Base-by-base conservation (phyloP, 2,329 filamentous ascomycete species). In the Dothideomycetes sp. region DNA sequence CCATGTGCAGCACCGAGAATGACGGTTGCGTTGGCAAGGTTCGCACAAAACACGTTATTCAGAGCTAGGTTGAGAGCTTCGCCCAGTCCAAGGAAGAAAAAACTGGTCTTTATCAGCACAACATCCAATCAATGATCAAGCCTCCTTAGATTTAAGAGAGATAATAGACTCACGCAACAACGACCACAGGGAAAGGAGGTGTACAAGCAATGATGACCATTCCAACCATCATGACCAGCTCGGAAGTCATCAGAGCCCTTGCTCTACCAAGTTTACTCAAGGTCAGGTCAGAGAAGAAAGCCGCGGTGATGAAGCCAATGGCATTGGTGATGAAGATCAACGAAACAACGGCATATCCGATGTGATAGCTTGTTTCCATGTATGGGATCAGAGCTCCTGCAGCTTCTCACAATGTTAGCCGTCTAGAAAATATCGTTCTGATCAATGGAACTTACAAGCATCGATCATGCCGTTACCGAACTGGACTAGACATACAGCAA, bases 311-410 rank as follows among this genome's bases (percentile, higher is more conserved):
- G 63, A 86, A 93, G 12, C 85, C 85, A 4, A 80, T 49, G 0
- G 85, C 84, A 51, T 84, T 84, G 31, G 80, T 75, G 20, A 91
- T 73, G 64, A 91, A 93, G 53, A 93, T 84, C 25, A 89, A 66
- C 2, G 85, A 89, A 3, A 91, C 82, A 7, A 85, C 62, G 2
- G 78, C 81, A 57, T 91, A 89, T 29, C 80, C 80, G 42, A 91
- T 84, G 44, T 69, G 50, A 54, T 89, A 93, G 52, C 82, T 75
- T 58, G 64, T 68, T 57, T 89, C 82, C 59, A 93, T 82, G 54
- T 86, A 86, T 0, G 85, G 84, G 50, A 93, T 83, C 43, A 91
- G 55, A 9, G 84, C 83, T 54, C 85, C 85, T 1, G 84, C 76
- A 0, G 82, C 64, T 45, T 11, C 5, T 9, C 6, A 3, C 2